Conservation (phyloP, 2,329 filamentous ascomycete species). For the Aureobasidium sp. region DNA sequence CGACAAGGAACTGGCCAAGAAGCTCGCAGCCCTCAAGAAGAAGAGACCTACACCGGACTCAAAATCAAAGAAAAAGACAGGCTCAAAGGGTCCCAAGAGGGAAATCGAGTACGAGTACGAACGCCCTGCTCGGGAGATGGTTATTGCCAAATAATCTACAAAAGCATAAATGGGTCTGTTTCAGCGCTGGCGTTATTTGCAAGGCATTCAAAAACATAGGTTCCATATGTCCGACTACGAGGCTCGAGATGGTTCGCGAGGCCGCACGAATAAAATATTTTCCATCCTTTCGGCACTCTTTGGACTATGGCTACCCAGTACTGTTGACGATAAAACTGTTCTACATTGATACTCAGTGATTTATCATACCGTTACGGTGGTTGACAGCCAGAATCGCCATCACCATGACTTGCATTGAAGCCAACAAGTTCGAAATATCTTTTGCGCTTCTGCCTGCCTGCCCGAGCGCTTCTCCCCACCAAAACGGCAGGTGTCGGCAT, state of each 20-base stretch:
- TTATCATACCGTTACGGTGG: too few species aligned
- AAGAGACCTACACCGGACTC: constrained; percentile 53
- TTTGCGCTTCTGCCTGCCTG: too few species aligned
- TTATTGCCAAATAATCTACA: constrained; percentile 17
- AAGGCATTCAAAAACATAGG: constrained; percentile 10
- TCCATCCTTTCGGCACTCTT: background rate
- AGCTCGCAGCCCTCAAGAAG: constrained; percentile 61
- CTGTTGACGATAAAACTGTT: too few species aligned
- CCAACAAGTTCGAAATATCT: background rate
- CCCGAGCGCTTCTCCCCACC: background rate
- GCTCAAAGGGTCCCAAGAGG: constrained; percentile 63
- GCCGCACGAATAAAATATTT: constrained; percentile 7
- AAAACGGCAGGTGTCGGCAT: constrained; percentile 7
- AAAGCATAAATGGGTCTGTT: constrained; percentile 1
- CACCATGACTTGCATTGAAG: background rate
- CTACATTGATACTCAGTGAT: too few species aligned
- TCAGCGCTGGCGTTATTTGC: constrained; percentile 17
- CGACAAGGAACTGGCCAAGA: constrained; percentile 55
- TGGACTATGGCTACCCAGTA: background rate
- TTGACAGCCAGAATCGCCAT: too few species aligned
- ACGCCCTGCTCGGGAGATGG: constrained; percentile 52
- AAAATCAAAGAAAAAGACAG: constrained; percentile 61
- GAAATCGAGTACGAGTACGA: constrained; percentile 84
- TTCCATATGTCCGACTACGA: constrained; percentile 2
- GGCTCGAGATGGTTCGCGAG: background rate